Evolutionary conservation across 257 asterid genomes (phyloP), one percentile per base, ranked within the genome.

Genomic region (Agastache rugosa): DNA sequence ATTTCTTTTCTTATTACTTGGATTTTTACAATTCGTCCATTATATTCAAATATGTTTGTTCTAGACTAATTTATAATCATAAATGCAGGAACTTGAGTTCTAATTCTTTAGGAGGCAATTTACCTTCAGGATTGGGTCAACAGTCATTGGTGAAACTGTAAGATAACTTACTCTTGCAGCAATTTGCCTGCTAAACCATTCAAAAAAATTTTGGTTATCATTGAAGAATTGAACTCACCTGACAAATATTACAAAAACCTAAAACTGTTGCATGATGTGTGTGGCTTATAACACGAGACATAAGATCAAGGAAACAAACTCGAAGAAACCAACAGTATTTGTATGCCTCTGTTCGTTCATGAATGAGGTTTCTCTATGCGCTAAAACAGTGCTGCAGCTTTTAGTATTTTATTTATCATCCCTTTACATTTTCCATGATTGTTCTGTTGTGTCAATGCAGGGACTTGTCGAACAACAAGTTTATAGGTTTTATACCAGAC

Each of bases 91-190:
- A 93, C 78, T 77, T 92, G 83, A 92, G 96, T 77, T 75, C 90
- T 72, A 92, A 92, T 78, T 82, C 93, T 65, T 70, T 92, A 79
- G 93, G 90, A 29, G 92, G 96, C 80, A 75, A 63, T 82, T 63
- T 92, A 60, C 98, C 98, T 6, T 67, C 84, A 67, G 98, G 86
- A 35, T 77, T 92, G 88, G 92, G 90, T 60, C 96, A 87, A 77
- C 87, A 81, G 73, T 90, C 96, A 60, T 97, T 92, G 34, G 88
- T 87, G 81, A 92, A 87, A 82, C 85, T 92, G 96, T 92, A 86
- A 92, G 97, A 78, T 69, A 10, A 27, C 79, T 44, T 37, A 7
- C 51, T n/a, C 72, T n/a, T 69, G 14, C 48, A 72, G 0, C 8
- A 2, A 3, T 61, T 47, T 66, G 2, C 50, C 47, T 60, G 17